Percentiles rank a stretch among this genome's conserved stretches.
These are phyloP conservation scores for Psilocybe sp. DNA, from an alignment of 768 basidiomycete genomes.

Conservation along the genomic window DNA sequence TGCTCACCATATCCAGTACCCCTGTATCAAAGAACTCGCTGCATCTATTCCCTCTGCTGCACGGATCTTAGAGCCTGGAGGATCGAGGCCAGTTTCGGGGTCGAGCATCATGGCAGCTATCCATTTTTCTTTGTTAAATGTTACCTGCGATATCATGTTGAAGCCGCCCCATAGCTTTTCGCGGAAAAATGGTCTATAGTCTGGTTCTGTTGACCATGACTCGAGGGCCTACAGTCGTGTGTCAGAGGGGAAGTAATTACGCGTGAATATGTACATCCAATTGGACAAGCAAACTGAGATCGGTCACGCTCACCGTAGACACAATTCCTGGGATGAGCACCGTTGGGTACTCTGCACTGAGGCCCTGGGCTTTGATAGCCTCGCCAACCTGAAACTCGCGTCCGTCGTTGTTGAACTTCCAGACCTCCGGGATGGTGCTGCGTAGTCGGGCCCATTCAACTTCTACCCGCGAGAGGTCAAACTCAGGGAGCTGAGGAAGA, in stretches of 20 bases:
- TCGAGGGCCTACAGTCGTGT: constrained; percentile 63
- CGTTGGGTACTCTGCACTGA: constrained; percentile 73
- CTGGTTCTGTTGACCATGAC: constrained; percentile 88
- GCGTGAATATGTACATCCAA: background rate
- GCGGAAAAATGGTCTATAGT: constrained; percentile 88
- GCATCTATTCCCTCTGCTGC: constrained; percentile 93
- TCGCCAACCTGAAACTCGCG: constrained; percentile 81
- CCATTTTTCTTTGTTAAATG: constrained; percentile 87
- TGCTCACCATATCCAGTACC: constrained; percentile 90
- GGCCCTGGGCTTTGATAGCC: constrained; percentile 56
- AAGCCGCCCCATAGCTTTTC: constrained; percentile 81
- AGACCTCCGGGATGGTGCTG: constrained; percentile 72
- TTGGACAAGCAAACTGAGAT: background rate
- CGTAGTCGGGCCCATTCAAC: constrained; percentile 67
- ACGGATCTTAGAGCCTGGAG: constrained; percentile 78
- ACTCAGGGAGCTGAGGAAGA: constrained; percentile 57
- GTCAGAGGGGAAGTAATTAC: background rate
- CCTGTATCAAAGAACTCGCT: constrained; percentile 81
- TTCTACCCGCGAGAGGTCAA: constrained; percentile 70
- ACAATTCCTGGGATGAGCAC: constrained; percentile 89
- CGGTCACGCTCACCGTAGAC: constrained; percentile 63
- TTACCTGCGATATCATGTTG: constrained; percentile 79
- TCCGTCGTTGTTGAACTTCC: constrained; percentile 79
- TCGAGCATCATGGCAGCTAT: constrained; percentile 89
- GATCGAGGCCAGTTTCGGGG: constrained; percentile 88